Percentiles rank a stretch among this genome's conserved stretches.
These are phyloP conservation scores for Umbelopsis isabellina DNA, from an alignment of 192 early-diverging fungal genomes.

Conservation along the genomic window DNA sequence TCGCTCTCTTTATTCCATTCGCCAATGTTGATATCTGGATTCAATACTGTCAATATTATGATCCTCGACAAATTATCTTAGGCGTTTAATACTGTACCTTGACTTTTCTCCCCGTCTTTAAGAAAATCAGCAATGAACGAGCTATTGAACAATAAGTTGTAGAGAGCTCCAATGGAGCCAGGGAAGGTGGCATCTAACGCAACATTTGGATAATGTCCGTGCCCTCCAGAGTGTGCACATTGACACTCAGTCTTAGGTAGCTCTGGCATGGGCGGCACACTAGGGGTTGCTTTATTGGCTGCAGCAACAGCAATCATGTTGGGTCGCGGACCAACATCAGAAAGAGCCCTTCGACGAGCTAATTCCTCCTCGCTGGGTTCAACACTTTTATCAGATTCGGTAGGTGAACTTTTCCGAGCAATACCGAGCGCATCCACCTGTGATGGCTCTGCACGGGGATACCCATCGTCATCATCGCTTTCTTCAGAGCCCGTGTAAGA, in stretches of 20 bases:
- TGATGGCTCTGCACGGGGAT: neutral
- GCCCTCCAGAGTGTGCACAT: slow-evolving; percentile 47
- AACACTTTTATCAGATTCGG: slow-evolving; percentile 2
- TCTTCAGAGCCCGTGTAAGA: slow-evolving; percentile 7
- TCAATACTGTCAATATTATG: slow-evolving; percentile 1
- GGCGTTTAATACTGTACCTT: slow-evolving; percentile 42
- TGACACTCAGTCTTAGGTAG: slow-evolving; percentile 45
- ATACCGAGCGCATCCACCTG: slow-evolving; percentile 7
- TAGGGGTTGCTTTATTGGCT: slow-evolving; percentile 5
- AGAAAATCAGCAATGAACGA: slow-evolving; percentile 50
- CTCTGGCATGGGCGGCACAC: neutral
- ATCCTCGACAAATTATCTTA: neutral
- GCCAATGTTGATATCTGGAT: slow-evolving; percentile 44
- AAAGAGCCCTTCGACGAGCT: slow-evolving; percentile 31
- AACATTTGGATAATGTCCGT: slow-evolving; percentile 50
- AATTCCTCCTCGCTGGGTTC: slow-evolving; percentile 8
- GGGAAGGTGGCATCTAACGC: slow-evolving; percentile 50
- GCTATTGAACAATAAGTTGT: slow-evolving; percentile 56
- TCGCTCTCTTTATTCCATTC: slow-evolving; percentile 34
- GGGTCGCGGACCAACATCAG: slow-evolving; percentile 38
- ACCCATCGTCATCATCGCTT: slow-evolving; percentile 15
- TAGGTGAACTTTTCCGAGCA: neutral
- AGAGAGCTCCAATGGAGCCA: slow-evolving; percentile 51
- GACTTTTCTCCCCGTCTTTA: slow-evolving; percentile 49
- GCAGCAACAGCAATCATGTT: slow-evolving; percentile 5